phyloP scores from a whole-genome alignment of 1,139 yeast genomes.

The Candida freyschussii region DNA sequence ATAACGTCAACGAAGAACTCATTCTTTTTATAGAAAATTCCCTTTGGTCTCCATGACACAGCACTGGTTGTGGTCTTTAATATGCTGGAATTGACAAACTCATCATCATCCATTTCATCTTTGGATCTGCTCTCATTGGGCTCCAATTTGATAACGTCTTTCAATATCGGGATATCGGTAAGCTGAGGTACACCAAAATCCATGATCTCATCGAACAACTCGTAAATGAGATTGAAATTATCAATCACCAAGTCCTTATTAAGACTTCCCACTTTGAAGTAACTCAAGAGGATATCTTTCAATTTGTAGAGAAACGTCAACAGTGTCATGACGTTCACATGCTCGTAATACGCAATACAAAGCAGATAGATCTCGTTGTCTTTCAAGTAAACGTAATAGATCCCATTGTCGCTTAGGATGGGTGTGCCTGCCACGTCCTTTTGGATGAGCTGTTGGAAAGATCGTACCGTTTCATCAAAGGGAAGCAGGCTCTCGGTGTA shows the following conservation, averaged over 20 bases:
- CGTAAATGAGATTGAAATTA: constrained; percentile 64
- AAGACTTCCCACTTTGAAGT: constrained; percentile 42
- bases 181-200: constrained; percentile 72
- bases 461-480: constrained; percentile 12
- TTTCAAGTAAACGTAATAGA: constrained; percentile 50
- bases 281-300: constrained; percentile 51
- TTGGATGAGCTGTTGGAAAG: constrained; percentile 10
- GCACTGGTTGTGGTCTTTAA: constrained; percentile 69
- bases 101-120: constrained; percentile 18
- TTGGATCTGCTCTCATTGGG: constrained; percentile 28
- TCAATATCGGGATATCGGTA: constrained; percentile 65
- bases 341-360: constrained; percentile 38
- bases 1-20: constrained; percentile 74
- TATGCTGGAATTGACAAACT: constrained; percentile 54
- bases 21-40: constrained; percentile 70
- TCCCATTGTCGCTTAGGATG: constrained; percentile 42
- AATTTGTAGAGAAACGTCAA: constrained; percentile 56
- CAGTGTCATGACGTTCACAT: constrained; percentile 53
- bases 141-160: constrained; percentile 50
- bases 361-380: constrained; percentile 55
- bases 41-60: constrained; percentile 79
- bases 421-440: constrained; percentile 31
- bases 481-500: constrained; percentile 17
- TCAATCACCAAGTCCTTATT: constrained; percentile 59
- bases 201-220: constrained; percentile 66